A percentile compares a stretch with the other conserved stretches of the same genome.
Conservation (phyloP, 768 basidiomycete species). For the Naganishia kalamii region DNA sequence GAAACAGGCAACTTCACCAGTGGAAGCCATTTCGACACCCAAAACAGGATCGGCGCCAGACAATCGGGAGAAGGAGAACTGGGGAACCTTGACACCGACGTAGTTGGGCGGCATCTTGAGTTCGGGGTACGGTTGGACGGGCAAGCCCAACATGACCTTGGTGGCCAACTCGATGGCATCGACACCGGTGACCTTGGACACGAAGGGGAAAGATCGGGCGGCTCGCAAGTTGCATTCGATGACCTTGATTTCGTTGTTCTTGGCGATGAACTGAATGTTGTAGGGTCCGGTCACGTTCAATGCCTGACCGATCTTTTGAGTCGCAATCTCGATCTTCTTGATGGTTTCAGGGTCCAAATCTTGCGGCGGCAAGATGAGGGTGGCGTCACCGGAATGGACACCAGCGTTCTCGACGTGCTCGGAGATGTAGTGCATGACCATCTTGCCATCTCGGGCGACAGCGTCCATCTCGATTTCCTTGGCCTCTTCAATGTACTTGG, state of each 20-base stretch:
- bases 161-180: slow-evolving; percentile 99
- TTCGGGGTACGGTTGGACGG: slow-evolving; percentile 85
- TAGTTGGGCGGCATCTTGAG: slow-evolving; percentile 80
- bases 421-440: slow-evolving; percentile 99
- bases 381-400: slow-evolving; percentile 97
- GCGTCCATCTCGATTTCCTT: slow-evolving; percentile 99
- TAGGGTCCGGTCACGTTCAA: slow-evolving; percentile 96
- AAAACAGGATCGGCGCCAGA: slow-evolving; percentile 96
- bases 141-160: slow-evolving; percentile 90
- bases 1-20: slow-evolving; percentile 98
- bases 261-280: slow-evolving; percentile 99
- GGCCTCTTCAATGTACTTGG: slow-evolving; percentile 98
- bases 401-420: slow-evolving; percentile 99
- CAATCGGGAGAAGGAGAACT: slow-evolving; percentile 94
- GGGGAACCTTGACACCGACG: slow-evolving; percentile 98
- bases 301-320: slow-evolving; percentile 93
- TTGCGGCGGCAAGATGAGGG: slow-evolving; percentile 94
- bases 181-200: slow-evolving; percentile 94
- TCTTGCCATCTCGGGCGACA: slow-evolving; percentile 90
- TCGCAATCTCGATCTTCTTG: slow-evolving; percentile 90
- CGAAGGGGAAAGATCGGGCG: slow-evolving; percentile 96
- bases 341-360: slow-evolving; percentile 96
- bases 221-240: slow-evolving; percentile 99
- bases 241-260: slow-evolving; percentile 99
- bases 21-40: slow-evolving; percentile 99